Percentiles rank a stretch among this genome's conserved stretches.
Evolutionary conservation across 768 basidiomycete genomes (phyloP).

Genomic region (Boletellus emodensis): DNA sequence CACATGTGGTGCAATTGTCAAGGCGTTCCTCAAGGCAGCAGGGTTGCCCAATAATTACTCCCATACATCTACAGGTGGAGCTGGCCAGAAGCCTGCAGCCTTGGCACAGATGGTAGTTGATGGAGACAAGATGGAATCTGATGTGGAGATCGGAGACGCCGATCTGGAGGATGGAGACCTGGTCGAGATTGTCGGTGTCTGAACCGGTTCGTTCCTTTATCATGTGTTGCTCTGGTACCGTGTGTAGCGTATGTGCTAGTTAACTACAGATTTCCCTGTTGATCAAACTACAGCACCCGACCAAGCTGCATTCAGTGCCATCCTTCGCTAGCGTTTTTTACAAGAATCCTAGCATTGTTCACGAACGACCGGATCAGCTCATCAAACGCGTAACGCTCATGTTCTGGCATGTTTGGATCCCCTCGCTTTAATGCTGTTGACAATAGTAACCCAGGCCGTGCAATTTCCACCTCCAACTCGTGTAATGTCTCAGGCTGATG

Average conservation of each 20-base stretch:
- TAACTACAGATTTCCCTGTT: conserved; percentile 1
- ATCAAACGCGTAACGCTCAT: conserved; percentile 76
- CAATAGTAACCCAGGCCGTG: conserved; percentile 66
- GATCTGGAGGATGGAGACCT: conserved; percentile 79
- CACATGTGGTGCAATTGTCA: conserved; percentile 71
- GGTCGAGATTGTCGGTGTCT: conserved; percentile 68
- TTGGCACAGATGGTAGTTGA: conserved; percentile 52
- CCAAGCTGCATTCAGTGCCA: conserved; percentile 31
- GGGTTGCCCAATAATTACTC: conserved; percentile 56
- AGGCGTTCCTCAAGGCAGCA: conserved; percentile 68
- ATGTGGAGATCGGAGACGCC: conserved; percentile 56
- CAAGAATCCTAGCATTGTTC: conserved; percentile 87
- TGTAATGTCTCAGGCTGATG: conserved; percentile 60
- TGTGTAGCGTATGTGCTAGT: conserved; percentile 1
- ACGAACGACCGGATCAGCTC: conserved; percentile 90
- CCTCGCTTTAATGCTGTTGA: conserved; percentile 66
- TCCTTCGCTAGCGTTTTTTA: conserved; percentile 64
- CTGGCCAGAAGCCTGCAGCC: conserved; percentile 23
- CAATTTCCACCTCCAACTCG: conserved; percentile 89
- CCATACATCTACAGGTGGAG: conserved; percentile 34
- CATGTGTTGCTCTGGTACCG: conserved; percentile 5
- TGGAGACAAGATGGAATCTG: conserved; percentile 64
- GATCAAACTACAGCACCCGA: background rate
- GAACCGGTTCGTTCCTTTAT: conserved; percentile 8
- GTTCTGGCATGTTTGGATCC: conserved; percentile 54